Percentiles rank a stretch among this genome's conserved stretches.
These are phyloP conservation scores for Fusarium albidum DNA, from an alignment of 2,329 filamentous ascomycete species.

Conservation along the genomic window DNA sequence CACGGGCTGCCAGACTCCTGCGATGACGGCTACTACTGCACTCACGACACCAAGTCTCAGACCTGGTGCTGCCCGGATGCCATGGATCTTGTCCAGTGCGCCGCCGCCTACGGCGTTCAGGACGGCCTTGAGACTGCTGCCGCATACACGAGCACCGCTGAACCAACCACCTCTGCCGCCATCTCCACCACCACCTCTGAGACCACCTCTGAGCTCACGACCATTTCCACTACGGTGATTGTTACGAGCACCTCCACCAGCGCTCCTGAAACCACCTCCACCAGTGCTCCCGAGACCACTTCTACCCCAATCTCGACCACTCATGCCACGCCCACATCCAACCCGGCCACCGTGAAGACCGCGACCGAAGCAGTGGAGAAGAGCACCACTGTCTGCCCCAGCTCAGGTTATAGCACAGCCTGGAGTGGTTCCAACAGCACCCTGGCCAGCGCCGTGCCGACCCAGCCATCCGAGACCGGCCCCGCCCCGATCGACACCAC, in stretches of 20 bases:
- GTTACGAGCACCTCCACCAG: conserved; percentile 35
- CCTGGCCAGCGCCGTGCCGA: conserved; percentile 37
- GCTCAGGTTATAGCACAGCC: conserved; percentile 40
- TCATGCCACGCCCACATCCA: conserved; percentile 39
- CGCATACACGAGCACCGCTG: conserved; percentile 40
- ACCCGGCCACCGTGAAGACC: conserved; percentile 29
- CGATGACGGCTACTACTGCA: conserved; percentile 68
- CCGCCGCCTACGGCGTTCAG: conserved; percentile 58
- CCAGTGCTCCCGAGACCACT: conserved; percentile 24
- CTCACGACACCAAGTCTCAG: conserved; percentile 56
- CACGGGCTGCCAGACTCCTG: conserved; percentile 61
- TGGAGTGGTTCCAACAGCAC: conserved; percentile 46
- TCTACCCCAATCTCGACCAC: conserved; percentile 42
- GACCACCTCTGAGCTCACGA: conserved; percentile 37
- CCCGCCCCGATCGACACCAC: conserved; percentile 21
- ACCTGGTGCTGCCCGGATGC: conserved; percentile 70
- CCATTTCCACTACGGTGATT: conserved; percentile 40
- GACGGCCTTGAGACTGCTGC: conserved; percentile 53
- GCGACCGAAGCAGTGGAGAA: conserved; percentile 30
- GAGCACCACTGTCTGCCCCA: conserved; percentile 41
- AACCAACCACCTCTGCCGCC: conserved; percentile 33
- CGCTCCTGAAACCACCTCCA: conserved; percentile 28
- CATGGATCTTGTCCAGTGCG: conserved; percentile 63
- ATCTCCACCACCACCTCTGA: conserved; percentile 35
- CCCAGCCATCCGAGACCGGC: conserved; percentile 36